These are phyloP conservation scores for Dysphania ambrosioides DNA, from an alignment of 148 eudicot species.

Conservation along the genomic window DNA sequence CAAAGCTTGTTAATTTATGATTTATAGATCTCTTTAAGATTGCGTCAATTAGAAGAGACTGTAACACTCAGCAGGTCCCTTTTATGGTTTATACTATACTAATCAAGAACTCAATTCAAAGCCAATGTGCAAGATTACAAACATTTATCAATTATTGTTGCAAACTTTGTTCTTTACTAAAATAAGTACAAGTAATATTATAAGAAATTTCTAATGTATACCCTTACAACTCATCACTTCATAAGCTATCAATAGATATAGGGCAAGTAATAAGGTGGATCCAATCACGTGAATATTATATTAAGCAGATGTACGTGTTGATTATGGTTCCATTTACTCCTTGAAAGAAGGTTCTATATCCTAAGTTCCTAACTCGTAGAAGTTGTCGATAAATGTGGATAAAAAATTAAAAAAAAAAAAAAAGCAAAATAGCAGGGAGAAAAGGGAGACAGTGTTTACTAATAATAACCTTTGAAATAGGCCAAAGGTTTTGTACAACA, in stretches of 20 bases:
- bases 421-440: neutral
- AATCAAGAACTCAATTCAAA: no score
- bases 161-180: no score
- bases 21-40: neutral
- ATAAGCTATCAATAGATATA: no score
- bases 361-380: neutral
- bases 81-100: neutral
- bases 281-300: neutral
- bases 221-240: no score
- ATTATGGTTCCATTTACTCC: neutral
- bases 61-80: neutral
- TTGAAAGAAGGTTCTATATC: neutral
- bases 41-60: neutral
- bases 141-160: no score
- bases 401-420: no score
- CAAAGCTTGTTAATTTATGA: neutral
- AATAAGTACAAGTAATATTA: no score
- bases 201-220: no score
- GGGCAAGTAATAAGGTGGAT: neutral
- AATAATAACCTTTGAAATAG: constrained; percentile 13
- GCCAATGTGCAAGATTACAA: no score
- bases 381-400: neutral
- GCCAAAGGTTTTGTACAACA: constrained; percentile 9
- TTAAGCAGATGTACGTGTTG: no score
- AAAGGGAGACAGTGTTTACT: neutral